phyloP scores from a whole-genome alignment of 2,329 filamentous ascomycete genomes.

The Coleophoma eucalyptorum region DNA sequence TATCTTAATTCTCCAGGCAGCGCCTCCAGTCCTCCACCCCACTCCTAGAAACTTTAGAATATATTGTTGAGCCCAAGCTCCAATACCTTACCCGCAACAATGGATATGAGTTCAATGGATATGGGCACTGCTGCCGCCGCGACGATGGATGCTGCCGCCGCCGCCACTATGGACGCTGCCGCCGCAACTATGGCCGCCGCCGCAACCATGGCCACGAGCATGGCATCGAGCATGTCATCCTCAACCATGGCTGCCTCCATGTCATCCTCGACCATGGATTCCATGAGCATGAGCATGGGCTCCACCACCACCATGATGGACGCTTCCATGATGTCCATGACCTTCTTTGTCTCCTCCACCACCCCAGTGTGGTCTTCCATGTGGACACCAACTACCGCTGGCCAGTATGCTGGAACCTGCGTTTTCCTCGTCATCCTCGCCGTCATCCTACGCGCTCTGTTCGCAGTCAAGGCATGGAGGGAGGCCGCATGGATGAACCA shows the following conservation, averaged over 20 bases:
- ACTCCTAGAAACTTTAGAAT: neutral
- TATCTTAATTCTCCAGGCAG: no score
- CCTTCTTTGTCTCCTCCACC: conserved; percentile 60
- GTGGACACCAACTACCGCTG: conserved; percentile 71
- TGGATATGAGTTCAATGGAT: neutral
- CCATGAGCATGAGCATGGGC: conserved; percentile 8
- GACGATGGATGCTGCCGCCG: conserved; percentile 26
- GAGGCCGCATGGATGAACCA: conserved; percentile 63
- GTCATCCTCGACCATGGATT: no score
- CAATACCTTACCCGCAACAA: neutral
- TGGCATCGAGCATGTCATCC: conserved; percentile 6
- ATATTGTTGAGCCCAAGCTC: conserved; percentile 1
- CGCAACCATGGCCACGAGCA: no score
- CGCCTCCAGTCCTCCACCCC: no score
- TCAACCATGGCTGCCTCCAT: no score
- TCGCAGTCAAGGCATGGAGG: conserved; percentile 66
- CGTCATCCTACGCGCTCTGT: conserved; percentile 62
- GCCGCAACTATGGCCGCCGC: no score
- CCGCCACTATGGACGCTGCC: conserved; percentile 40
- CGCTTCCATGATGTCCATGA: conserved; percentile 44
- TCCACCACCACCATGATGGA: conserved; percentile 42
- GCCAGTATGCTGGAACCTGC: conserved; percentile 82
- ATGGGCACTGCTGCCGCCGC: neutral
- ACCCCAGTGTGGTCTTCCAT: conserved; percentile 62
- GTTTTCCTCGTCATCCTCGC: conserved; percentile 83